phyloP scores from a whole-genome alignment of 495 filamentous ascomycete genomes.

The Echria macrotheca region DNA sequence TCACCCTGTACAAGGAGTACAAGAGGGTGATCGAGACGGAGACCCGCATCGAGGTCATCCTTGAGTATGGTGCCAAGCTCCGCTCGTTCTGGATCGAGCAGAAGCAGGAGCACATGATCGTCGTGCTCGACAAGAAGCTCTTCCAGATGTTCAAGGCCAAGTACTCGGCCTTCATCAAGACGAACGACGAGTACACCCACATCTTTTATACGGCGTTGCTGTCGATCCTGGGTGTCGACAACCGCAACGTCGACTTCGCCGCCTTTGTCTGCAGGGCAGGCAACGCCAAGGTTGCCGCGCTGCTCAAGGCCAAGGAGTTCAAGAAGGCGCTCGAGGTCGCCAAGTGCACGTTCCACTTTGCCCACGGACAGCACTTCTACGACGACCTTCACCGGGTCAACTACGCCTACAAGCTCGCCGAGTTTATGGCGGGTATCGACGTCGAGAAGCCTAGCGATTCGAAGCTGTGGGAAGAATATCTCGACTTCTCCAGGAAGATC shows the following conservation, averaged over 20 bases:
- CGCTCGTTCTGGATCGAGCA: conserved; percentile 44
- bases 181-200: conserved; percentile 33
- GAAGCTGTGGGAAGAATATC: conserved; percentile 42
- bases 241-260: conserved; percentile 24
- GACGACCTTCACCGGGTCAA: conserved; percentile 42
- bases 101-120: conserved; percentile 37
- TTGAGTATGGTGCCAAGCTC: conserved; percentile 49
- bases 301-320: conserved; percentile 42
- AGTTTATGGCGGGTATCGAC: conserved; percentile 47
- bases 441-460: conserved; percentile 37
- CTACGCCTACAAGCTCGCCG: conserved; percentile 51
- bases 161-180: conserved; percentile 37
- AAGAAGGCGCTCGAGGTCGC: conserved; percentile 50
- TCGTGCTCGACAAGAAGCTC: conserved; percentile 48
- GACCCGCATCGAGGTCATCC: conserved; percentile 37
- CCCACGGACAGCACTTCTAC: conserved; percentile 49
- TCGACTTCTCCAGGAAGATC: conserved; percentile 48
- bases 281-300: conserved; percentile 18
- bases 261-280: conserved; percentile 18
- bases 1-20: conserved; percentile 54
- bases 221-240: conserved; percentile 37
- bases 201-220: conserved; percentile 50
- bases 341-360: conserved; percentile 50
- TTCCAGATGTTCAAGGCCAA: conserved; percentile 52
- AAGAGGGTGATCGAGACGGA: conserved; percentile 38